Evolutionary conservation across 345 rosid genomes (phyloP).

Genomic region (rapeseed (Brassica napus)): Da-Ae NC_063444.1:45312501-45313000

Average conservation of each 20-base stretch:
- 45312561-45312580: not conserved
- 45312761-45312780: constrained; percentile 63
- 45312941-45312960: constrained; percentile 88
- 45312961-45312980: constrained; percentile 91
- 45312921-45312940: not conserved
- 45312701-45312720: not conserved
- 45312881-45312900: not conserved
- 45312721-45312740: constrained; percentile 6
- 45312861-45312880: not conserved
- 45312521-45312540: constrained; percentile 88
- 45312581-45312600: not conserved
- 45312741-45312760: constrained; percentile 5
- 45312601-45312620: constrained; percentile 37
- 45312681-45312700: constrained; percentile 46
- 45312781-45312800: constrained; percentile 93
- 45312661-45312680: constrained; percentile 86
- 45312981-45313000: constrained; percentile 91
- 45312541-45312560: constrained; percentile 11
- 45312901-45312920: not conserved
- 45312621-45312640: constrained; percentile 90
- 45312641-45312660: constrained; percentile 91
- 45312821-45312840: constrained; percentile 81
- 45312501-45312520: constrained; percentile 76
- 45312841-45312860: not conserved
- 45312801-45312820: constrained; percentile 85